A percentile compares a stretch with the other conserved stretches of the same genome.
Evolutionary conservation across 2,329 filamentous ascomycete genomes (phyloP).

Genomic region (Penicillium sp.): DNA sequence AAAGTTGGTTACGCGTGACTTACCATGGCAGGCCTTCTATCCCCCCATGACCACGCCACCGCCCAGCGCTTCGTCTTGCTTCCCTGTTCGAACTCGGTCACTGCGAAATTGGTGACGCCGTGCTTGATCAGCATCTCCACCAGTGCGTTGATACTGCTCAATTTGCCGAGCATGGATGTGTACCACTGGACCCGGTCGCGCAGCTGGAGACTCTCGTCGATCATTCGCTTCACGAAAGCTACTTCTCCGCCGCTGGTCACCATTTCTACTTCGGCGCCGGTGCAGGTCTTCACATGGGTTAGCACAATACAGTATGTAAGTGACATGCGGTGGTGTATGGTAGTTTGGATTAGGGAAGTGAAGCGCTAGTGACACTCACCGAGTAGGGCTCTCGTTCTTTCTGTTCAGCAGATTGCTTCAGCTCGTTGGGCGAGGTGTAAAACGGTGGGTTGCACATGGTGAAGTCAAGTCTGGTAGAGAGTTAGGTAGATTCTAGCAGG

Average conservation of each 20-base stretch:
- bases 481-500: not conserved
- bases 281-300: slow-evolving; percentile 42
- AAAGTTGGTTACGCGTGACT: slow-evolving; percentile 1
- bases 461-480: slow-evolving; percentile 56
- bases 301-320: not conserved
- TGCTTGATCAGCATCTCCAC: slow-evolving; percentile 49
- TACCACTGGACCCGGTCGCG: slow-evolving; percentile 69
- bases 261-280: slow-evolving; percentile 77
- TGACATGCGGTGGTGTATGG: not conserved
- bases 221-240: slow-evolving; percentile 61
- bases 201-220: slow-evolving; percentile 58
- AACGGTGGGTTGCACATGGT: slow-evolving; percentile 94
- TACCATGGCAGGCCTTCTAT: slow-evolving; percentile 54
- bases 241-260: slow-evolving; percentile 69
- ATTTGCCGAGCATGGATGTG: slow-evolving; percentile 79
- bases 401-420: slow-evolving; percentile 54
- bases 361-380: slow-evolving; percentile 39
- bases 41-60: slow-evolving; percentile 74
- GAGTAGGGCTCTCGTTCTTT: slow-evolving; percentile 63
- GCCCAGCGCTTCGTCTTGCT: slow-evolving; percentile 75
- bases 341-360: not conserved
- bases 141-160: slow-evolving; percentile 58
- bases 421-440: slow-evolving; percentile 65
- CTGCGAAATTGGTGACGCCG: slow-evolving; percentile 65
- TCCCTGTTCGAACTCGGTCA: slow-evolving; percentile 70